A percentile compares a stretch with the other conserved stretches of the same genome.
These are phyloP conservation scores for Chenopodium quinoa DNA, from an alignment of 148 eudicot species.

Conservation along the genomic window DNA sequence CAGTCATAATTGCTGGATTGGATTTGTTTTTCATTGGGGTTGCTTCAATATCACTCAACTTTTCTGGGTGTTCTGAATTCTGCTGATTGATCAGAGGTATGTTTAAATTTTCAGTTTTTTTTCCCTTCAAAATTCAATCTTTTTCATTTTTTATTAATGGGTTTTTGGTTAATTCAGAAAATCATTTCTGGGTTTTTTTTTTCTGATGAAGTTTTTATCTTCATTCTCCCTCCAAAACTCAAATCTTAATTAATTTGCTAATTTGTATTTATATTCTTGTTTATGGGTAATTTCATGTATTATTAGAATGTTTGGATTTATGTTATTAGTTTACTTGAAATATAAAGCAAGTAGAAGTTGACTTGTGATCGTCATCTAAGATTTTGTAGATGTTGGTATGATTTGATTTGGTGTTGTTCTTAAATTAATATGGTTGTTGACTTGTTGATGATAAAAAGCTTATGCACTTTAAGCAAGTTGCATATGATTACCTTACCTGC, in stretches of 20 bases:
- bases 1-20: not conserved
- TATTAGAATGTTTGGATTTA: not conserved
- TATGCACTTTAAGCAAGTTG: slow-evolving; percentile 14
- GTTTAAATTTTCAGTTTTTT: not conserved
- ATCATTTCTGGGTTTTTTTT: not conserved
- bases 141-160: slow-evolving; percentile 12
- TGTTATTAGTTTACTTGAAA: not conserved
- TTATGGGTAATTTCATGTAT: not conserved
- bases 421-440: slow-evolving; percentile 12
- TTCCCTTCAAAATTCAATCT: slow-evolving; percentile 7
- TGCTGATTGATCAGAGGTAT: slow-evolving; percentile 14
- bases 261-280: not conserved
- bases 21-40: slow-evolving; percentile 7
- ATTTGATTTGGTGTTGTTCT: not conserved
- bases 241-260: not conserved
- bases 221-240: not conserved
- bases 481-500: slow-evolving; percentile 25
- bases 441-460: slow-evolving; percentile 19
- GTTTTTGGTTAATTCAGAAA: not conserved
- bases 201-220: not conserved
- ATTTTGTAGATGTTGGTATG: slow-evolving; percentile 6
- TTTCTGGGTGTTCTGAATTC: not conserved
- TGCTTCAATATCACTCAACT: not conserved
- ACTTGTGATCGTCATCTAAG: slow-evolving; percentile 17
- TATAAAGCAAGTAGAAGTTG: slow-evolving; percentile 7